These are phyloP conservation scores for Saprolegnia parasitica DNA, from an alignment of 352 stramenopile species.

Conservation along the genomic window DNA sequence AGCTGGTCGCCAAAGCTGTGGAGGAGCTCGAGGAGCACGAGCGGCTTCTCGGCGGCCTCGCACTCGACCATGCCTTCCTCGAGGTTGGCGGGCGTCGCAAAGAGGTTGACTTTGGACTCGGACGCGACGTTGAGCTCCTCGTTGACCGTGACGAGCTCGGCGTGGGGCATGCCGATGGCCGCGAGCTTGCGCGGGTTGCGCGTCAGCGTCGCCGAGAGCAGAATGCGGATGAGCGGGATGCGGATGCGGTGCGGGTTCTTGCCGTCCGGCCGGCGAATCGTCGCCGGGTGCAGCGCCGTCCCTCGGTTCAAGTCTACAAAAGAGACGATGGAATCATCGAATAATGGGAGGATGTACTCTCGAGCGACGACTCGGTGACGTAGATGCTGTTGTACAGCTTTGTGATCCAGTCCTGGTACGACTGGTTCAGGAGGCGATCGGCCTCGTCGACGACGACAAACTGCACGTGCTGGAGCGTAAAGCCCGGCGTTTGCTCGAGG, in stretches of 20 bases:
- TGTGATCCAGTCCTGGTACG: slow-evolving; percentile 96
- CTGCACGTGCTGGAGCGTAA: slow-evolving; percentile 95
- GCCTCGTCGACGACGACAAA: slow-evolving; percentile 98
- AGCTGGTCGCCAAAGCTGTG: slow-evolving; percentile 67
- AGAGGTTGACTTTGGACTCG: slow-evolving; percentile 45
- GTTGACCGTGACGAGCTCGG: slow-evolving; percentile 84
- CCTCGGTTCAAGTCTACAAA: slow-evolving; percentile 21
- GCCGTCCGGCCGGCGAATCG: slow-evolving; percentile 63
- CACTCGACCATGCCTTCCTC: slow-evolving; percentile 91
- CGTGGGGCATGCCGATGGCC: slow-evolving; percentile 91
- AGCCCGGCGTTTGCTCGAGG: slow-evolving; percentile 94
- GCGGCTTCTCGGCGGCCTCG: slow-evolving; percentile 91
- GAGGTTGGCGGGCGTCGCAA: slow-evolving; percentile 70
- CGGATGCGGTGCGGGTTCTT: slow-evolving; percentile 75
- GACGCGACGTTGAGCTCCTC: slow-evolving; percentile 35
- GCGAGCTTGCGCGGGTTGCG: slow-evolving; percentile 95
- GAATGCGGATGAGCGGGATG: slow-evolving; percentile 89
- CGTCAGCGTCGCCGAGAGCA: slow-evolving; percentile 97
- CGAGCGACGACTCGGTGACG: slow-evolving; percentile 26
- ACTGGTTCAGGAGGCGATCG: slow-evolving; percentile 95
- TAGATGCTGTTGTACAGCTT: slow-evolving; percentile 88
- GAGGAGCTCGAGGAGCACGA: slow-evolving; percentile 92
- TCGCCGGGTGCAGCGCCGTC: slow-evolving; percentile 30
- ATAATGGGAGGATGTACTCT: slow-evolving; percentile 20
- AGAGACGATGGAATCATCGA: not conserved